Evolutionary conservation across 495 filamentous ascomycete species (phyloP).

Genomic region (Hapsidospora chrysogenum): DNA sequence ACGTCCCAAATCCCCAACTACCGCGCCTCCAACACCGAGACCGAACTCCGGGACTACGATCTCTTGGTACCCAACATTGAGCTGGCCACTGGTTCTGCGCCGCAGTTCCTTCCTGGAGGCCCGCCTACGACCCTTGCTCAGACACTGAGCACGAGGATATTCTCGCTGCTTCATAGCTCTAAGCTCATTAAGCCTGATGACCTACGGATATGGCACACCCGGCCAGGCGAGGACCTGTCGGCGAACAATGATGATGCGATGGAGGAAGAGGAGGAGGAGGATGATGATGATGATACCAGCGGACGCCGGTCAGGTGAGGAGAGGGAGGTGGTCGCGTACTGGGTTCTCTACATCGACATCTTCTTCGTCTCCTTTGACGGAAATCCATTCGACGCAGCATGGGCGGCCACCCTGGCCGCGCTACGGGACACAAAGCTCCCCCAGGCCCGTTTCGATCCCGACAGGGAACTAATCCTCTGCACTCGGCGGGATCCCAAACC

Average conservation of each 20-base stretch:
- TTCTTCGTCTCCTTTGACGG: conserved; percentile 83
- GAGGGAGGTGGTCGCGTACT: conserved; percentile 62
- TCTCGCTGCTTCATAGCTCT: conserved; percentile 53
- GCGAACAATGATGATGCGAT: conserved; percentile 22
- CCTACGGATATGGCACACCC: conserved; percentile 52
- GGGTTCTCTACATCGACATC: conserved; percentile 85
- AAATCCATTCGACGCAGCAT: conserved; percentile 78
- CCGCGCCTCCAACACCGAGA: conserved; percentile 18
- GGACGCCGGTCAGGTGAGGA: conserved; percentile 21
- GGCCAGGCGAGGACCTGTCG: conserved; percentile 18
- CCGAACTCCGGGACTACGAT: conserved; percentile 35
- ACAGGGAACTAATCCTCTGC: conserved; percentile 64
- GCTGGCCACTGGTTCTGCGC: conserved; percentile 73
- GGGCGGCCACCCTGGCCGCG: conserved; percentile 72
- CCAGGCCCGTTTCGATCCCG: conserved; percentile 68
- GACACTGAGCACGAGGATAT: conserved; percentile 59
- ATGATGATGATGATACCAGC: conserved; percentile 25
- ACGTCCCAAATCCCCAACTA: conserved; percentile 51
- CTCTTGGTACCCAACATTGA: conserved; percentile 89
- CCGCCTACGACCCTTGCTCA: conserved; percentile 71
- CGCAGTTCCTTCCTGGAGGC: conserved; percentile 66
- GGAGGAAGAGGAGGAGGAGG: conserved; percentile 21
- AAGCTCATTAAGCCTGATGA: conserved; percentile 42
- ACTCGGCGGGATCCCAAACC: conserved; percentile 35
- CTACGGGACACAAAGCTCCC: conserved; percentile 66